A percentile compares a stretch with the other conserved stretches of the same genome.
Conservation (phyloP, 2,329 filamentous ascomycete species). For the Leptodontidium sp. region DNA sequence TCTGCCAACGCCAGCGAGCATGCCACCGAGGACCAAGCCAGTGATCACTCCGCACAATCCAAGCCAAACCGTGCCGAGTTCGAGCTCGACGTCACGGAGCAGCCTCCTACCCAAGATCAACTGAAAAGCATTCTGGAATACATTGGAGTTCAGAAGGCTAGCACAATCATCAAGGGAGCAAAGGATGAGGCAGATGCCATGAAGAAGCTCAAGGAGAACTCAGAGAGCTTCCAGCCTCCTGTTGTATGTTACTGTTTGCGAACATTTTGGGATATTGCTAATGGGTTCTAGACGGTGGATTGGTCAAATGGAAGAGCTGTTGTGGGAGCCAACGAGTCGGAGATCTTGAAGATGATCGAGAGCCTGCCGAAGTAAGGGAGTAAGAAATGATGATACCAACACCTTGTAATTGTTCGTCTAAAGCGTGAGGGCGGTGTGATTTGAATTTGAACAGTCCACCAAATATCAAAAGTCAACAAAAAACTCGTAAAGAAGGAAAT, state of each 20-base stretch:
- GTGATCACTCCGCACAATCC: slow-evolving; percentile 68
- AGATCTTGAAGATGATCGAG: slow-evolving; percentile 84
- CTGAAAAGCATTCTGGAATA: slow-evolving; percentile 86
- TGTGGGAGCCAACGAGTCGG: slow-evolving; percentile 82
- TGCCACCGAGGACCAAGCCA: slow-evolving; percentile 78
- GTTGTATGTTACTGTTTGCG: slow-evolving; percentile 65
- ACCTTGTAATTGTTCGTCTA: slow-evolving; percentile 21
- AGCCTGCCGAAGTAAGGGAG: slow-evolving; percentile 53
- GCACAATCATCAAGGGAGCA: slow-evolving; percentile 78
- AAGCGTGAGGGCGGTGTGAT: background rate
- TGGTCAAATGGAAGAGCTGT: slow-evolving; percentile 91
- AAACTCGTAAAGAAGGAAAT: background rate
- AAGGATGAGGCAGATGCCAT: slow-evolving; percentile 78
- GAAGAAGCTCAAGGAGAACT: slow-evolving; percentile 76
- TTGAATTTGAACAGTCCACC: slow-evolving; percentile 11
- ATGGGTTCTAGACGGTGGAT: slow-evolving; percentile 70
- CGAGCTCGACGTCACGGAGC: slow-evolving; percentile 85
- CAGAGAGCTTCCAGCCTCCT: slow-evolving; percentile 75
- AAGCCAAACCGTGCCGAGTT: slow-evolving; percentile 69
- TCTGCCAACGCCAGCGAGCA: slow-evolving; percentile 73
- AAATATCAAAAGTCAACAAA: background rate
- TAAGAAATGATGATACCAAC: slow-evolving; percentile 26
- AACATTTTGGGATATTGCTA: slow-evolving; percentile 35
- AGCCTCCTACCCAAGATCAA: slow-evolving; percentile 81
- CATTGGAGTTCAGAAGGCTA: slow-evolving; percentile 67